Evolutionary conservation across 139 green algal species (phyloP).

Genomic region (Spirogloea muscicola): DNA sequence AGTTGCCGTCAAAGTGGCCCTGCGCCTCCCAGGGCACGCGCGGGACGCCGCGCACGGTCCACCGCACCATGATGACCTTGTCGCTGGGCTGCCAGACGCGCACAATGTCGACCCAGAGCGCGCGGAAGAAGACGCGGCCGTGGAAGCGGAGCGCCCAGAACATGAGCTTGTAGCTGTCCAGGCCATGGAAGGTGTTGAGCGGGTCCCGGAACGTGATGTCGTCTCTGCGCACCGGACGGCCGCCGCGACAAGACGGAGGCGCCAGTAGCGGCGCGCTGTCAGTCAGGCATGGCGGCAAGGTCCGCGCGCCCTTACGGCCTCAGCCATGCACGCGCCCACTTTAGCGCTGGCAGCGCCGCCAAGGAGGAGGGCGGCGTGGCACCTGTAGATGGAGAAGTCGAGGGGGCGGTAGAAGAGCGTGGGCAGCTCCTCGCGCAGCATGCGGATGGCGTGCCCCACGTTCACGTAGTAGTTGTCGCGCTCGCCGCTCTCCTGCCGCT

Average conservation of each 20-base stretch:
- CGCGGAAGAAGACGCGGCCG: slow-evolving; percentile 81
- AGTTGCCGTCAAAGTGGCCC: slow-evolving; percentile 82
- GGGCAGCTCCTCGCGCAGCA: slow-evolving; percentile 80
- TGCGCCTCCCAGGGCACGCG: slow-evolving; percentile 77
- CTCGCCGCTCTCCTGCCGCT: slow-evolving; percentile 29
- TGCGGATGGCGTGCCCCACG: slow-evolving; percentile 84
- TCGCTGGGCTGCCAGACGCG: slow-evolving; percentile 89
- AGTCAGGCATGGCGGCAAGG: too few species aligned
- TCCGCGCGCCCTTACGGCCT: too few species aligned
- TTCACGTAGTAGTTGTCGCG: slow-evolving; percentile 89
- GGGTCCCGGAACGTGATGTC: slow-evolving; percentile 88
- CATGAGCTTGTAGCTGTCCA: slow-evolving; percentile 84
- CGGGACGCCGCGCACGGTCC: slow-evolving; percentile 79
- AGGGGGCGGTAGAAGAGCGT: slow-evolving; percentile 79
- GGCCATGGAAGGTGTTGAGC: slow-evolving; percentile 72
- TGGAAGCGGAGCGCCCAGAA: slow-evolving; percentile 89
- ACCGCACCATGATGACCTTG: slow-evolving; percentile 76
- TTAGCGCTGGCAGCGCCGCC: too few species aligned
- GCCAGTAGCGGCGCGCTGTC: too few species aligned
- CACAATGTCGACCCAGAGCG: slow-evolving; percentile 75
- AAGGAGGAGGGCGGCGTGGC: too few species aligned
- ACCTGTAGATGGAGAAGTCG: slow-evolving; percentile 42
- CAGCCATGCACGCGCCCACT: too few species aligned
- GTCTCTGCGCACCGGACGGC: too few species aligned
- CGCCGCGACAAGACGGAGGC: too few species aligned